Evolutionary conservation across 495 filamentous ascomycete genomes (phyloP).

Genomic region (Pyrenopolyporus hunteri): DNA sequence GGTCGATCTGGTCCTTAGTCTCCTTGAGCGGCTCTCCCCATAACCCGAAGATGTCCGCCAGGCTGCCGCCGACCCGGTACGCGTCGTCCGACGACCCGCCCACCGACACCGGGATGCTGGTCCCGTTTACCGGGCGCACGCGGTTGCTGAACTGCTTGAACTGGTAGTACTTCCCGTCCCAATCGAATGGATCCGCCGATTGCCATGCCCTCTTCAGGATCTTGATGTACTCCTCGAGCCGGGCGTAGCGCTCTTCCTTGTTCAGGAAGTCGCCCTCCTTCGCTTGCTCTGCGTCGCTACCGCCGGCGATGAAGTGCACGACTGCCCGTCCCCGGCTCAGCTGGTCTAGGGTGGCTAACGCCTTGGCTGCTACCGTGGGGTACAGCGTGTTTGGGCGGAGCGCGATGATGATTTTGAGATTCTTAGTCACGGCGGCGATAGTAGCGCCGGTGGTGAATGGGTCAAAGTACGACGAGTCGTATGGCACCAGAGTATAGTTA

Average conservation of each 20-base stretch:
- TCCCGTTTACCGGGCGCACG: slow-evolving; percentile 54
- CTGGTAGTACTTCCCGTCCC: slow-evolving; percentile 57
- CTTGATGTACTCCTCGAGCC: slow-evolving; percentile 60
- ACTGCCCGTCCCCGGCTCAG: slow-evolving; percentile 57
- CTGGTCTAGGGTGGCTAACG: slow-evolving; percentile 61
- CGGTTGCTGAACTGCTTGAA: slow-evolving; percentile 60
- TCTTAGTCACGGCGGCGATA: slow-evolving; percentile 57
- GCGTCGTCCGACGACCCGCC: slow-evolving; percentile 60
- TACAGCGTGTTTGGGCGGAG: slow-evolving; percentile 62
- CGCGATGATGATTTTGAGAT: slow-evolving; percentile 62
- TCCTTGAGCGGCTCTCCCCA: slow-evolving; percentile 64
- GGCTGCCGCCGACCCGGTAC: slow-evolving; percentile 57
- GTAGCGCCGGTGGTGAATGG: slow-evolving; percentile 60
- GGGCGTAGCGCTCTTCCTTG: slow-evolving; percentile 58
- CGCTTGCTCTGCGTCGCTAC: slow-evolving; percentile 59
- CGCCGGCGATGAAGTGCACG: slow-evolving; percentile 63
- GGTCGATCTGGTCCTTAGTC: slow-evolving; percentile 61
- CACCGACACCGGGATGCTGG: slow-evolving; percentile 56
- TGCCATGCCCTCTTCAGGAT: slow-evolving; percentile 60
- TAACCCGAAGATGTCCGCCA: slow-evolving; percentile 62
- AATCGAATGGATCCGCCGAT: slow-evolving; percentile 59
- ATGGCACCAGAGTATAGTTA: slow-evolving; percentile 62
- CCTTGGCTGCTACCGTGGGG: slow-evolving; percentile 61
- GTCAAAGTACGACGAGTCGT: slow-evolving; percentile 57
- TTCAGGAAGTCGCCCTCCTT: slow-evolving; percentile 59